phyloP scores from a whole-genome alignment of 1,284 basidiomycete species.

The Tetrapyrgos nigripes region DNA sequence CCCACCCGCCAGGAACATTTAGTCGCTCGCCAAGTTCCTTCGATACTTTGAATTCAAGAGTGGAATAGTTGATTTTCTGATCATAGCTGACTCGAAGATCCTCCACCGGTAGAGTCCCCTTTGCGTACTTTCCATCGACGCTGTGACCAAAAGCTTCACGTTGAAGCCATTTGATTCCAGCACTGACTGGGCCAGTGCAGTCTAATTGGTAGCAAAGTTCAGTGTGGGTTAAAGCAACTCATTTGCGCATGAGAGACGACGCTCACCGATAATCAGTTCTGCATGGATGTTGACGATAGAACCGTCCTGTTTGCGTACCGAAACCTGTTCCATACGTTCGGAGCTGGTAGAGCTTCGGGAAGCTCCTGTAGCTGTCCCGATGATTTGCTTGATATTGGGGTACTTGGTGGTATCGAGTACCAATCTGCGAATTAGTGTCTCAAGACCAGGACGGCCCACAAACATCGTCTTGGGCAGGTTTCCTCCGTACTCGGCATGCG shows the following conservation, averaged over 20 bases:
- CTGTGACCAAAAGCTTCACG: constrained; percentile 15
- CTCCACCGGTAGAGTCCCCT: constrained; percentile 20
- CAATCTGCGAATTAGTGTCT: constrained; percentile 28
- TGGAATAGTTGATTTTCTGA: constrained; percentile 21
- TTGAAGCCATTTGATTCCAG: constrained; percentile 28
- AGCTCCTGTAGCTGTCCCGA: constrained; percentile 20
- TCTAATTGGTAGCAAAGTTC: constrained; percentile 19
- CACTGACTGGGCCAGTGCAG: constrained; percentile 28
- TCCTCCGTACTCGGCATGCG: constrained; percentile 17
- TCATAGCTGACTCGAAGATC: constrained; percentile 19
- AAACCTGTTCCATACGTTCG: constrained; percentile 17
- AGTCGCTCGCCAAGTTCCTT: neutral
- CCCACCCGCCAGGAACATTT: neutral
- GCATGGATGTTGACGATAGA: constrained; percentile 14
- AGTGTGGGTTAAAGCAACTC: neutral
- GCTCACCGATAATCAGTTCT: constrained; percentile 22
- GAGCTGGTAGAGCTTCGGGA: constrained; percentile 9
- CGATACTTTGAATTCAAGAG: constrained; percentile 11
- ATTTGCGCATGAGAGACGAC: neutral
- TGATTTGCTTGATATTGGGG: constrained; percentile 22
- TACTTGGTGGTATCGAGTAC: constrained; percentile 16
- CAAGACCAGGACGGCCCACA: constrained; percentile 25
- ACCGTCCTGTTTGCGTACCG: constrained; percentile 14
- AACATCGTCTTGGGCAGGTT: constrained; percentile 24
- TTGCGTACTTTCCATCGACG: neutral